phyloP scores from a whole-genome alignment of 1,284 basidiomycete genomes.

The Puccinia novopanici region DNA sequence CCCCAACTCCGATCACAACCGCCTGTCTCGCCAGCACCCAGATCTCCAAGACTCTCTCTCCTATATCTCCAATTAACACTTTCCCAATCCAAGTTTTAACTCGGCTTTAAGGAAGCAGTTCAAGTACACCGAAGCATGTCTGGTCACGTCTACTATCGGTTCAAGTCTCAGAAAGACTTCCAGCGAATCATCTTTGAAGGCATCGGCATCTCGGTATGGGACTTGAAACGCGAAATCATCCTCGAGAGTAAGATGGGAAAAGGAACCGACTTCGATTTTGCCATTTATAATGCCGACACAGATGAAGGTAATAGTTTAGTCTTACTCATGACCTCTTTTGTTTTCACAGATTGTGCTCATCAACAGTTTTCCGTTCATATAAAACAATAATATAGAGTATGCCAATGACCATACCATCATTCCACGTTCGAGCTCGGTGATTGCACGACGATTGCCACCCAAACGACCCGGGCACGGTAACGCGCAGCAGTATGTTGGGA shows the following conservation, averaged over 20 bases:
- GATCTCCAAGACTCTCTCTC: too few relatives aligned
- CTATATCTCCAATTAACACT: too few relatives aligned
- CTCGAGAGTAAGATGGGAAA: conserved; percentile 92
- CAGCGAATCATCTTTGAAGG: conserved; percentile 95
- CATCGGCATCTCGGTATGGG: conserved; percentile 97
- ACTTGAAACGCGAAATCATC: conserved; percentile 98
- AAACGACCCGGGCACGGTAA: conserved; percentile 85
- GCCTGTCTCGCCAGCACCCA: too few relatives aligned
- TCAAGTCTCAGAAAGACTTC: conserved; percentile 91
- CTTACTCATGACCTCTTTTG: too few relatives aligned
- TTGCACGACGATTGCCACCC: conserved; percentile 86
- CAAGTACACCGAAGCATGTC: conserved; percentile 32
- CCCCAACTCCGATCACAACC: too few relatives aligned
- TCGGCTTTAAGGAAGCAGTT: too few relatives aligned
- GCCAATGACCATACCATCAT: conserved; percentile 88
- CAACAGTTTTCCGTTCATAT: conserved; percentile 13
- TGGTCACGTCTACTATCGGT: conserved; percentile 85
- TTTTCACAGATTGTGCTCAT: too few relatives aligned
- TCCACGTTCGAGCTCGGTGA: conserved; percentile 88
- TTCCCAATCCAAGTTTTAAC: too few relatives aligned
- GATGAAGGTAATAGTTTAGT: conserved; percentile 73
- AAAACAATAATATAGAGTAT: conserved; percentile 67
- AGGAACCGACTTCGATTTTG: conserved; percentile 94
- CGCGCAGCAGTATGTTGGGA: conserved; percentile 78
- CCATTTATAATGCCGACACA: conserved; percentile 73